Conservation (phyloP, 208 protist species). For the Acanthamoeba triangularis region DNA sequence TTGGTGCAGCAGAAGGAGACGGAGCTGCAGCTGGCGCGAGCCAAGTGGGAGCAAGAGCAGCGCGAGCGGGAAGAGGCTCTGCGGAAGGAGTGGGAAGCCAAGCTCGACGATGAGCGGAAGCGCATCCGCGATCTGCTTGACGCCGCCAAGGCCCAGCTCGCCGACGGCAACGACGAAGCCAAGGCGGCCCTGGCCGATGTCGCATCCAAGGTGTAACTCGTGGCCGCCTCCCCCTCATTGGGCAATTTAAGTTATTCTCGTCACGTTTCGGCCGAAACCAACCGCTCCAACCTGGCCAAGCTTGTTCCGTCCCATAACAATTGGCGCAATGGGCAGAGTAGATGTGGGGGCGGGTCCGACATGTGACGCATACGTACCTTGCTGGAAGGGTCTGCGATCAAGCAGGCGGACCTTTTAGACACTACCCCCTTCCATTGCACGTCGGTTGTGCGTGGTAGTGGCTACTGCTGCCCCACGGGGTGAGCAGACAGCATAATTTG, state of each 20-base stretch:
- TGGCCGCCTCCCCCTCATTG: too few relatives aligned
- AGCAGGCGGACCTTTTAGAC: not conserved
- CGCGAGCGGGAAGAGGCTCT: not conserved
- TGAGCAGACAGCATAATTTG: conserved; percentile 27
- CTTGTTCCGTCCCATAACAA: too few relatives aligned
- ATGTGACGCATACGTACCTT: not conserved
- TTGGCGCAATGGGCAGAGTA: too few relatives aligned
- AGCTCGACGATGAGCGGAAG: conserved; percentile 14
- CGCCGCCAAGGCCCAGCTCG: not conserved
- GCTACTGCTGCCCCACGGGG: conserved; percentile 9
- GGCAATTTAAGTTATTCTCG: too few relatives aligned
- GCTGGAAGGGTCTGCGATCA: conserved; percentile 21
- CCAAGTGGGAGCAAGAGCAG: conserved; percentile 30
- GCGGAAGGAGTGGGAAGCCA: conserved; percentile 33
- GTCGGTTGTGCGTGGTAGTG: conserved; percentile 21
- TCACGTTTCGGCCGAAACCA: too few relatives aligned
- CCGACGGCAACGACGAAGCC: not conserved
- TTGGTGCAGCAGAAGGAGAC: conserved; percentile 49
- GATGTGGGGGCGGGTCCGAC: too few relatives aligned
- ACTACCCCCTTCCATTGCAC: conserved; percentile 29
- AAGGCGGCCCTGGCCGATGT: conserved; percentile 8
- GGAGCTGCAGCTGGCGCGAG: not conserved
- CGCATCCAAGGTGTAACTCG: not conserved
- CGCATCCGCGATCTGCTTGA: conserved; percentile 2
- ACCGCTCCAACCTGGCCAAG: too few relatives aligned